phyloP scores from a whole-genome alignment of 805 yeast genomes.

The Kuraishia floccosa region DNA sequence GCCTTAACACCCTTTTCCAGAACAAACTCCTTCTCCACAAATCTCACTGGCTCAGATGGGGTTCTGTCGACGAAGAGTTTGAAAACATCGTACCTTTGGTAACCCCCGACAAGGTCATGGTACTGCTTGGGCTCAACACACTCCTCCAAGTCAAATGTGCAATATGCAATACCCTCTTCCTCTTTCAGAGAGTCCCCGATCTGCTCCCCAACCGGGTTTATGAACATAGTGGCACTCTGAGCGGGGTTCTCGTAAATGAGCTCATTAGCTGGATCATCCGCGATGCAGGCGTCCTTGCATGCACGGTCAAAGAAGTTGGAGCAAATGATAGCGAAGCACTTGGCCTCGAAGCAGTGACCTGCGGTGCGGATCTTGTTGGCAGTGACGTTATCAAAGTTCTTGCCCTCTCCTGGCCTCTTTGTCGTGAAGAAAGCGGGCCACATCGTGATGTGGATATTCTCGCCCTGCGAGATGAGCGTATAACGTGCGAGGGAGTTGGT shows the following conservation, averaged over 20 bases:
- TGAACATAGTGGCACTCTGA: conserved; percentile 12
- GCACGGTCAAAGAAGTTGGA: conserved; percentile 11
- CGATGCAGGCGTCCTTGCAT: conserved; percentile 9
- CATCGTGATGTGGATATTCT: conserved; percentile 11
- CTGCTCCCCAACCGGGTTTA: conserved; percentile 12
- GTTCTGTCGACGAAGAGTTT: conserved; percentile 8
- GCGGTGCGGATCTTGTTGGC: conserved; percentile 13
- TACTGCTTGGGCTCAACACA: conserved; percentile 13
- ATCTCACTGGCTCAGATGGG: conserved; percentile 6
- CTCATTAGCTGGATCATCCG: conserved; percentile 12
- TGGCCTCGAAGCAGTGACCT: conserved; percentile 13
- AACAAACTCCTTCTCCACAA: too few species aligned
- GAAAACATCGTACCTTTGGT: conserved; percentile 13
- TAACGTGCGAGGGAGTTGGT: conserved; percentile 14
- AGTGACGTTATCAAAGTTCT: conserved; percentile 7
- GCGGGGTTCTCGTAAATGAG: conserved; percentile 7
- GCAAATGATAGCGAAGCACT: conserved; percentile 13
- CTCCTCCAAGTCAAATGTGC: conserved; percentile 12
- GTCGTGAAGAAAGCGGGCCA: conserved; percentile 11
- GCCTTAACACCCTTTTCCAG: too few species aligned
- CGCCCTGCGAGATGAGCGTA: conserved; percentile 12
- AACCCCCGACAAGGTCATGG: conserved; percentile 14
- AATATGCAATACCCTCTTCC: conserved; percentile 14
- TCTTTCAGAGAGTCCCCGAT: conserved; percentile 11
- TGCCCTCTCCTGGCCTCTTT: conserved; percentile 7